Evolutionary conservation across 345 rosid genomes (phyloP).

Genomic region (Populus simonii): DNA sequence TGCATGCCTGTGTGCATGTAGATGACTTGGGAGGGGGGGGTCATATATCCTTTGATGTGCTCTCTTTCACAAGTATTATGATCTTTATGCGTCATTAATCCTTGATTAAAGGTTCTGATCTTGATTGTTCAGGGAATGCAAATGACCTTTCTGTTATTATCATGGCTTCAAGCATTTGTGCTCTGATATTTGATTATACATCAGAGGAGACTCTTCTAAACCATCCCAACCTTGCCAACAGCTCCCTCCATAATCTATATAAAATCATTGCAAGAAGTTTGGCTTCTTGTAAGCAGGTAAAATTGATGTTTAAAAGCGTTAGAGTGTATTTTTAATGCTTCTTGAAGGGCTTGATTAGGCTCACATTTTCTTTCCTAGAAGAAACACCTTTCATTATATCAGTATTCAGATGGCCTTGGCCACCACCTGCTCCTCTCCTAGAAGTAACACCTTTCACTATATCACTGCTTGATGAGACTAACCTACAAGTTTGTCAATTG

Average conservation of each 20-base stretch:
- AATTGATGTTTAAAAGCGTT: background rate
- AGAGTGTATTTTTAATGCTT: no score
- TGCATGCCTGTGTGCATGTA: no score
- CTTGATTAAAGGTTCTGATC: background rate
- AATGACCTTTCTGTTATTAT: slow-evolving; percentile 44
- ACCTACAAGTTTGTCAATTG: background rate
- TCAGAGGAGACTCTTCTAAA: slow-evolving; percentile 71
- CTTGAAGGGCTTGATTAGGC: background rate
- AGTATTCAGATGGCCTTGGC: no score
- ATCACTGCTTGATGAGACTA: background rate
- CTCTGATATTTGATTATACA: slow-evolving; percentile 58
- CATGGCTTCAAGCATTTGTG: slow-evolving; percentile 83
- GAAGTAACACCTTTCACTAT: no score
- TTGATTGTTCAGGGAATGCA: slow-evolving; percentile 38
- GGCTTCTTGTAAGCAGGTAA: slow-evolving; percentile 49
- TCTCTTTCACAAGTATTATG: background rate
- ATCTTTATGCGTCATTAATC: background rate
- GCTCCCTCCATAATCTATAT: slow-evolving; percentile 40
- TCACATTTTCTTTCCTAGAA: background rate
- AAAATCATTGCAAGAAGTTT: slow-evolving; percentile 57
- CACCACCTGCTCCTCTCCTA: no score
- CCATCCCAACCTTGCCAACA: slow-evolving; percentile 39
- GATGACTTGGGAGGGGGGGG: no score
- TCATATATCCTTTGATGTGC: background rate
- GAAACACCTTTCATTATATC: background rate